These are phyloP conservation scores for Galeopsis tetrahit DNA, from an alignment of 257 asterid species.

Conservation along the genomic window DNA sequence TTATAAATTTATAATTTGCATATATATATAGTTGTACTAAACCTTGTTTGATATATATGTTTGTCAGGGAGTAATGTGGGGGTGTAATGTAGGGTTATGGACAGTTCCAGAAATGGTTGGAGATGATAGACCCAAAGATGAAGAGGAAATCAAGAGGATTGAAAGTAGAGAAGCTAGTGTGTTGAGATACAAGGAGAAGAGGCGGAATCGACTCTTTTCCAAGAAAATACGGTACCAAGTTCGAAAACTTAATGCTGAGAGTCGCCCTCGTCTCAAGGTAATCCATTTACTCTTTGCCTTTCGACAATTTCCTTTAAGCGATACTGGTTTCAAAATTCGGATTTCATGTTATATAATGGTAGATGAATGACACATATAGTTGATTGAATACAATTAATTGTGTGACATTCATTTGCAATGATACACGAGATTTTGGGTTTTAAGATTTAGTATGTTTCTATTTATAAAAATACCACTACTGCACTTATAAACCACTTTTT, in stretches of 20 bases:
- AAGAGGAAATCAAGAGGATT: slow-evolving; percentile 38
- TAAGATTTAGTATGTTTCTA: too few relatives aligned
- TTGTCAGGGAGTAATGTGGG: slow-evolving; percentile 49
- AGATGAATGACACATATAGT: neutral
- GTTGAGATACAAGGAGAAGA: slow-evolving; percentile 83
- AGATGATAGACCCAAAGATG: slow-evolving; percentile 24
- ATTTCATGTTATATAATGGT: neutral
- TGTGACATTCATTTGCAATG: neutral
- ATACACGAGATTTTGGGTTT: neutral
- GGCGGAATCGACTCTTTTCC: slow-evolving; percentile 79
- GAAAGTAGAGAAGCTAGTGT: slow-evolving; percentile 80
- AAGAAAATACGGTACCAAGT: slow-evolving; percentile 81
- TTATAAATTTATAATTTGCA: too few relatives aligned
- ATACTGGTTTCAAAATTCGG: neutral
- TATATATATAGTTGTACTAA: neutral
- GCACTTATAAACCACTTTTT: too few relatives aligned
- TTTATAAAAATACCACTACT: too few relatives aligned
- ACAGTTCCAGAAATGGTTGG: slow-evolving; percentile 65
- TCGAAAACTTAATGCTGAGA: slow-evolving; percentile 84
- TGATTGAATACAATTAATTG: too few relatives aligned
- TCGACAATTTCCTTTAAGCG: neutral
- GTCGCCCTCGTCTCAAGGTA: slow-evolving; percentile 95
- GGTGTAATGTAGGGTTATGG: slow-evolving; percentile 49
- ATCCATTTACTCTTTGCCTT: neutral
- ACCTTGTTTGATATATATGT: neutral